Percentiles rank a stretch among this genome's conserved stretches.
phyloP scores from a whole-genome alignment of 768 basidiomycete genomes.

The Terana coerulea region DNA sequence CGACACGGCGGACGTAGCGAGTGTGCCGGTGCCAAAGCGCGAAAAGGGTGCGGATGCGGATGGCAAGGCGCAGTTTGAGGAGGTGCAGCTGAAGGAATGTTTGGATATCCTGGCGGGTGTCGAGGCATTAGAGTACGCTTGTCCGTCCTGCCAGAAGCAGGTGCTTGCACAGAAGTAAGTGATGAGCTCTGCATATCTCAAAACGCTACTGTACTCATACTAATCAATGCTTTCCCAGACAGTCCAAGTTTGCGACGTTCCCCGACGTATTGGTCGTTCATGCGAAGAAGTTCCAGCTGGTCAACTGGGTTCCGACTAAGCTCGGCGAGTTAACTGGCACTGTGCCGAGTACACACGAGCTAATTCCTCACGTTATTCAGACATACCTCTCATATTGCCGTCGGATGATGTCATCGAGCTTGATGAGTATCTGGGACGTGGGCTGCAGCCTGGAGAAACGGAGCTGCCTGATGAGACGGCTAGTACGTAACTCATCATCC shows the following conservation, averaged over 20 bases:
- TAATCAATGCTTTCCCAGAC: conserved; percentile 37
- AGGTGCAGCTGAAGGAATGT: conserved; percentile 59
- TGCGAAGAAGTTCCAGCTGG: conserved; percentile 90
- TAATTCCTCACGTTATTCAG: conserved; percentile 41
- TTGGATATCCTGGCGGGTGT: conserved; percentile 52
- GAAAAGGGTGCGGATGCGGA: conserved; percentile 54
- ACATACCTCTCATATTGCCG: conserved; percentile 80
- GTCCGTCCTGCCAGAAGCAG: conserved; percentile 65
- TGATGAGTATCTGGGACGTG: conserved; percentile 62
- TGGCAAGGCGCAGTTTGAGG: conserved; percentile 59
- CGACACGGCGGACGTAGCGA: conserved; percentile 73
- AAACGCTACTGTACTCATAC: background rate
- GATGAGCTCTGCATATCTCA: background rate
- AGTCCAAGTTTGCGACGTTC: conserved; percentile 76
- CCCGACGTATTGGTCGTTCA: conserved; percentile 87
- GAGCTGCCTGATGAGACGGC: conserved; percentile 7
- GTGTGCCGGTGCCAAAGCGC: conserved; percentile 71
- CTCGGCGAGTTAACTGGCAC: conserved; percentile 54
- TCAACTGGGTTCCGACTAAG: conserved; percentile 96
- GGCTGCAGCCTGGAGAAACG: conserved; percentile 43
- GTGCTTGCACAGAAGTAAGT: conserved; percentile 73
- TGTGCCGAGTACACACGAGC: too few relatives aligned
- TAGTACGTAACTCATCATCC: too few relatives aligned
- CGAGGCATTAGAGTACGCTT: conserved; percentile 78
- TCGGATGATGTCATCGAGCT: conserved; percentile 54